A percentile compares a stretch with the other conserved stretches of the same genome.
Evolutionary conservation across 208 protist genomes (phyloP).

Genomic region (Trypanosoma cruzi): DNA sequence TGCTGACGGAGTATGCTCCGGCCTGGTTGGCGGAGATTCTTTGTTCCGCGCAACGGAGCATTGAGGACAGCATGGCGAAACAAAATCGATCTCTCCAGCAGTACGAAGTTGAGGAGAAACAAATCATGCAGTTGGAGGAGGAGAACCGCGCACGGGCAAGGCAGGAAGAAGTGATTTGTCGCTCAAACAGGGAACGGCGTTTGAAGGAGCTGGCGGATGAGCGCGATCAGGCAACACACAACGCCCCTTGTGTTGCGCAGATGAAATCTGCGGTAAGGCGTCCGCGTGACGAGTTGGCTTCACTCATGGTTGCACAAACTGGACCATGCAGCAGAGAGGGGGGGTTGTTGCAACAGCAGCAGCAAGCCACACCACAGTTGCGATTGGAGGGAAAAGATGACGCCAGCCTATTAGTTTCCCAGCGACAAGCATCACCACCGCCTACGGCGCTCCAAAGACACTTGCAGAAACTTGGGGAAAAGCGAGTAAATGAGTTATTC

Average conservation of each 20-base stretch:
- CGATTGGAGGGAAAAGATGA: not conserved
- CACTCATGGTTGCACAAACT: conserved; percentile 19
- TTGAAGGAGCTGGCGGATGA: conserved; percentile 17
- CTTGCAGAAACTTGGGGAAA: conserved; percentile 45
- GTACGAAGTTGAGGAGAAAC: conserved; percentile 65
- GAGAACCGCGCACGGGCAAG: conserved; percentile 3
- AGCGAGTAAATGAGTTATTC: conserved; percentile 38
- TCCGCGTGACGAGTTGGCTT: conserved; percentile 2
- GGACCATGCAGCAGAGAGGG: not conserved
- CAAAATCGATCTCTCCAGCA: conserved; percentile 60
- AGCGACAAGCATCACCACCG: not conserved
- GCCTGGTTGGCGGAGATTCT: conserved; percentile 50
- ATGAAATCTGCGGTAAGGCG: conserved; percentile 25
- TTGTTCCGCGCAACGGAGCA: conserved; percentile 28
- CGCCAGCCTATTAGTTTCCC: not conserved
- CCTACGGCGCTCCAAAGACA: conserved; percentile 25
- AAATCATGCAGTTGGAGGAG: conserved; percentile 22
- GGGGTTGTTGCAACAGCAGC: not conserved
- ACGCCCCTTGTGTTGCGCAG: not conserved
- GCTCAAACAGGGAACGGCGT: conserved; percentile 20
- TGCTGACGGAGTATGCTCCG: conserved; percentile 36
- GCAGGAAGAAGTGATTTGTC: conserved; percentile 24
- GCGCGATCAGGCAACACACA: not conserved
- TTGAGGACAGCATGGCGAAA: conserved; percentile 47
- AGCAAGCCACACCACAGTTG: not conserved